Percentiles rank a stretch among this genome's conserved stretches.
These are phyloP conservation scores for Prunus campanulata DNA, from an alignment of 306 rosid species.

Conservation along the genomic window DNA sequence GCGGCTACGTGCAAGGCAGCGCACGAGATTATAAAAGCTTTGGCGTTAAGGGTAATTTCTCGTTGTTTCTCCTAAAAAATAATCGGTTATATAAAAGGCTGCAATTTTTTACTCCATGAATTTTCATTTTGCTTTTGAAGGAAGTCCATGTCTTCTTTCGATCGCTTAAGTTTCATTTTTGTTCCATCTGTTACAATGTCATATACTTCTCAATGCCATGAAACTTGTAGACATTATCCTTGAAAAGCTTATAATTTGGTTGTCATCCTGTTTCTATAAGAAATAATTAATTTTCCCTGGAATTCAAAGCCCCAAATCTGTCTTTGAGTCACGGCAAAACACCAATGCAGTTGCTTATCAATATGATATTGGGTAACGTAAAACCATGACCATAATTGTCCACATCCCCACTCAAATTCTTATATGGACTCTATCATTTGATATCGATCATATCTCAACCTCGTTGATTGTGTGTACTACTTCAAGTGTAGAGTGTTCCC, in stretches of 20 bases:
- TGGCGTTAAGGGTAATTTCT: constrained; percentile 56
- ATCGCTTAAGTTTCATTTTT: background rate
- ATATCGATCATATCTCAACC: background rate
- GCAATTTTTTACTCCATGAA: background rate
- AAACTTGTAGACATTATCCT: background rate
- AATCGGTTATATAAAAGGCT: background rate
- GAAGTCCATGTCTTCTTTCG: background rate
- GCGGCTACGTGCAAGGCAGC: constrained; percentile 71
- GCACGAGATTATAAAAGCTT: constrained; percentile 67
- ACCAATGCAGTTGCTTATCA: too few species aligned
- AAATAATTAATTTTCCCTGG: too few species aligned
- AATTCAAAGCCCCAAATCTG: too few species aligned
- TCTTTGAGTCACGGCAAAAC: too few species aligned
- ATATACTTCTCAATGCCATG: background rate
- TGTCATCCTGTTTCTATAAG: too few species aligned
- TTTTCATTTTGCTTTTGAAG: background rate
- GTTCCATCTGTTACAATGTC: background rate
- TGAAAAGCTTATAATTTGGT: background rate
- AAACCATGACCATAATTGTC: too few species aligned
- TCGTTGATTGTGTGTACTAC: background rate
- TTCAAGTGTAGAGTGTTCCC: background rate
- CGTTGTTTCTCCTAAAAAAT: background rate
- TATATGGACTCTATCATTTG: background rate
- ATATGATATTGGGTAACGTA: too few species aligned
- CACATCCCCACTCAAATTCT: too few species aligned